Evolutionary conservation across 306 rosid genomes (phyloP), one percentile per base, ranked within the genome.

Genomic region (Malus orientalis): DNA sequence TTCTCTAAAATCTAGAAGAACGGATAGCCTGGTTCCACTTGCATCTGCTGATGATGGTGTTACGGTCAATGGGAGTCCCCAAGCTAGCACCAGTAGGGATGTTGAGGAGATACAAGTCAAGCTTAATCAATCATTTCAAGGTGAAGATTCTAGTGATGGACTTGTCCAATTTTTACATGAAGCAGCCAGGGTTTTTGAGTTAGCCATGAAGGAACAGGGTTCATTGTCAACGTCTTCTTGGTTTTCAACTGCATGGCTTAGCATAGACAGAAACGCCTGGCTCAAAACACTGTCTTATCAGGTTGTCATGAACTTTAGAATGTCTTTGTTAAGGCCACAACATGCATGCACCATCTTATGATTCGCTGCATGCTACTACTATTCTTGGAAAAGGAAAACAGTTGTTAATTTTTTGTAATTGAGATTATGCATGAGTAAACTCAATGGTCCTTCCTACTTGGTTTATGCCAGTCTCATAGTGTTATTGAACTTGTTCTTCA

Each of bases 161-260:
- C 96, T 95, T 80, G 90, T 91, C 74, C 99, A 95, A 78, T 88
- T 85, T 78, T 83, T 95, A 70, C 90, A 92, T 80, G 99, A 95
- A 69, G 90, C 97, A 23, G 90, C 97, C 78, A 90, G 99, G 83
- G 93, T 88, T 83, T 95, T 90, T 79, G 99, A 92, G 85, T 82
- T 95, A 51, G 96, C 93, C 74, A 81, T 95, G 66, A 92, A 92
- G 84, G 97, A 91, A 73, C 91, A 86, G 47, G 85, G 84, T 54
- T 81, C 95, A 8, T 79, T 77, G 75, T 83, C 93, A 25, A 84
- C 81, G 55, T 81, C 61, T 18, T 79, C 86, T 60, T 92, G 97
- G 99, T 87, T 95, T 82, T 82, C 97, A 65, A 86, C 96, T 33
- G 86, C 97, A 67, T 95, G 96, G 99, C 83, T 91, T 88, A 97